Percentiles rank a stretch among this genome's conserved stretches.
Evolutionary conservation across 73 alveolate species (phyloP).

Genomic region (Effrenium voratum): DNA sequence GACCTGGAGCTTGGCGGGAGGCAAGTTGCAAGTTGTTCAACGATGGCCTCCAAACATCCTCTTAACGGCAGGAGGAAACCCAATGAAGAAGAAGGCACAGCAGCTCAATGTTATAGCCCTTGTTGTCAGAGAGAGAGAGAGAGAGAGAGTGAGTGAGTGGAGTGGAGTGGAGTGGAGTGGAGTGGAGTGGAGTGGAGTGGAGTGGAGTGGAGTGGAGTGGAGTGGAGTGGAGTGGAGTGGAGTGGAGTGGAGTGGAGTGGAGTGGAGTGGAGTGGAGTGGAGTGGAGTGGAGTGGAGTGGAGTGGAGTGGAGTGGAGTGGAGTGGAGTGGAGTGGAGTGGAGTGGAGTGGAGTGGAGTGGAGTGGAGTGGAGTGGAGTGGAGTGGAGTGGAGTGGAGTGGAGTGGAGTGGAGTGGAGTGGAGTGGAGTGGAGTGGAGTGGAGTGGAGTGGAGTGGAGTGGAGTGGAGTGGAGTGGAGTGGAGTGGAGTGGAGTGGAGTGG

Average conservation of each 20-base stretch:
- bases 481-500: too few species aligned
- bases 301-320: not conserved
- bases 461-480: too few species aligned
- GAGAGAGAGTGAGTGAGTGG: too few species aligned
- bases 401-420: slow-evolving; percentile 52
- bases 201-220: slow-evolving; percentile 78
- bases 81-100: too few species aligned
- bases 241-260: not conserved
- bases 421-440: slow-evolving; percentile 44
- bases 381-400: slow-evolving; percentile 82
- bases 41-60: too few species aligned
- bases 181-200: slow-evolving; percentile 65
- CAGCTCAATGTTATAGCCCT: too few species aligned
- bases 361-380: slow-evolving; percentile 61
- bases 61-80: too few species aligned
- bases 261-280: not conserved
- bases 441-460: slow-evolving; percentile 26
- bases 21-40: too few species aligned
- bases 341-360: not conserved
- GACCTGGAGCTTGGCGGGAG: too few species aligned
- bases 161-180: too few species aligned
- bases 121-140: too few species aligned
- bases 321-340: not conserved
- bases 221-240: not conserved
- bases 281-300: too few species aligned